Evolutionary conservation across 148 eudicot genomes (phyloP), one percentile per base, ranked within the genome.

Genomic region (Chenopodium album): DNA sequence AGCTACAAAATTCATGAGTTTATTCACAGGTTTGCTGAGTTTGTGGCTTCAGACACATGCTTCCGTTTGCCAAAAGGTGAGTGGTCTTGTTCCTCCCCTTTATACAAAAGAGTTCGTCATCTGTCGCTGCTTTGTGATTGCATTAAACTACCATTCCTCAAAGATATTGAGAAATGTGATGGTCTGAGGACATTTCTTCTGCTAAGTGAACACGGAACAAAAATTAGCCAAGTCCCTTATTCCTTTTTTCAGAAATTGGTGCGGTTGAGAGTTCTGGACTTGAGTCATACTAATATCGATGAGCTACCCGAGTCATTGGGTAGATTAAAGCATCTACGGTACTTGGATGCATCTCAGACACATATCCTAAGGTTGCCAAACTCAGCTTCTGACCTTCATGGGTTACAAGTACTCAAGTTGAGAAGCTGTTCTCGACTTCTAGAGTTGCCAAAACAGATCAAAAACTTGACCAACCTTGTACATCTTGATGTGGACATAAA

Each of bases 141-240:
- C 26, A 76, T 76, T 29, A 44, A 76, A 54, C 65, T 8, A 12
- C 6, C 11, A 17, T 76, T 63, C 14, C 69, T 62, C 7, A 76
- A 76, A 34, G n/a, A 60, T 1, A 76, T 76, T 76, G 79, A 76
- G 11, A 62, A 76, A 20, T 76, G 79, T 76, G 70, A 76, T 23
- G 79, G 79, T 37, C 44, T 76, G 12, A 76, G 79, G 79, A 76
- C 79, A 26, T 76, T 76, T 59, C 79, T 76, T 60, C 26, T 78
- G 17, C 48, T 76, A 9, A 17, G 44, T 76, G 79, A 62, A 76
- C 52, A 23, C 0, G 79, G 79, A 76, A 76, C 69, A 10, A n/a
- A 37, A n/a, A 78, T 76, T 76, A n/a, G 79, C 54, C 69, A 62
- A 37, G 31, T 76, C 23, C 79, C 79, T 20, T 76, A 76, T 34